Percentiles rank a stretch among this genome's conserved stretches.
phyloP scores from a whole-genome alignment of 2,329 filamentous ascomycete species.

The Aspergillus calidoustus region DNA sequence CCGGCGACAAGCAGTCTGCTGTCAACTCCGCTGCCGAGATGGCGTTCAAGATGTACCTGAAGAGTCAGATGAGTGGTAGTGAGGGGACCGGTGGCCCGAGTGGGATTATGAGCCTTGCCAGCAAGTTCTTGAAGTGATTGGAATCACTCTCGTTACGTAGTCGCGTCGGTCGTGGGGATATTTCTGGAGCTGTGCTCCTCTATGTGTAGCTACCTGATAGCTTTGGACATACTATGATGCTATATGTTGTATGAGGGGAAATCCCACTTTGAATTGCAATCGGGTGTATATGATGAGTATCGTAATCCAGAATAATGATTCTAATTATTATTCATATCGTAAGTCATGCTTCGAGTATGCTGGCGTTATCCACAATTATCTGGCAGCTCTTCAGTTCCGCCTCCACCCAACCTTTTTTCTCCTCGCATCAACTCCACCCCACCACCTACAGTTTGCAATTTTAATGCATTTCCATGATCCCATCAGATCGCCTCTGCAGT shows the following conservation, averaged over 20 bases:
- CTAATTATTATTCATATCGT: no score
- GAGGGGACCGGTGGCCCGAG: conserved; percentile 51
- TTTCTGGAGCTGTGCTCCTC: not conserved
- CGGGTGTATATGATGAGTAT: no score
- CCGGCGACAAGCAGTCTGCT: conserved; percentile 78
- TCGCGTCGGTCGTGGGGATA: conserved; percentile 22
- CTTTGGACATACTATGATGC: no score
- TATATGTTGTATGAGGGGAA: no score
- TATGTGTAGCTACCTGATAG: no score
- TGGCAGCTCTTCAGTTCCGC: no score
- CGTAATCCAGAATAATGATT: no score
- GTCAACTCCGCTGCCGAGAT: conserved; percentile 80
- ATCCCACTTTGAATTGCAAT: no score
- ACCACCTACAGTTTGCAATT: not conserved
- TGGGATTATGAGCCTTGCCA: conserved; percentile 62
- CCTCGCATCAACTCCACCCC: not conserved
- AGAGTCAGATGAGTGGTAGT: conserved; percentile 67
- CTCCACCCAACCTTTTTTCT: not conserved
- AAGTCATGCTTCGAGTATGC: no score
- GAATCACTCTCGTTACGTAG: conserved; percentile 8
- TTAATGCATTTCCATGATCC: not conserved
- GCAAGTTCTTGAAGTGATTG: conserved; percentile 59
- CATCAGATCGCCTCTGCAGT: not conserved
- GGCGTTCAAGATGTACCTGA: conserved; percentile 90
- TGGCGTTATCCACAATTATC: no score